A percentile compares a stretch with the other conserved stretches of the same genome.
phyloP scores from a whole-genome alignment of 1,284 basidiomycete species.

The Coniferiporia weirii region DNA sequence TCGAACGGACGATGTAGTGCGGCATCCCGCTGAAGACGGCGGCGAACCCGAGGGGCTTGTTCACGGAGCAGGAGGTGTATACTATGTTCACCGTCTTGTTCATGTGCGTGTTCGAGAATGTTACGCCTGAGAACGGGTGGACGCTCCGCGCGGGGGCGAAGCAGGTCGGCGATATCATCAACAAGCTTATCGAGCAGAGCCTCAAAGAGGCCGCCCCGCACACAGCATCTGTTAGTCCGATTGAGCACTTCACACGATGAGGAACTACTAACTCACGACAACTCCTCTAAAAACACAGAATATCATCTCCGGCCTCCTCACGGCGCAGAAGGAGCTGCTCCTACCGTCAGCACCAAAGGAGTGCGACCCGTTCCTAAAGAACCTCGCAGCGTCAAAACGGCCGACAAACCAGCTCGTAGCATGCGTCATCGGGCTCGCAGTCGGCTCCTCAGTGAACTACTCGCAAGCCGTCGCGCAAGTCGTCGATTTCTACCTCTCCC shows the following conservation, averaged over 20 bases:
- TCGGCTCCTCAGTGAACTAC: slow-evolving; percentile 42
- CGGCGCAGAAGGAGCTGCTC: no score
- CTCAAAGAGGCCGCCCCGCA: slow-evolving; percentile 17
- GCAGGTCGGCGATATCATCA: slow-evolving; percentile 17
- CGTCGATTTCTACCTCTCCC: slow-evolving; percentile 24
- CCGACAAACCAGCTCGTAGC: slow-evolving; percentile 40
- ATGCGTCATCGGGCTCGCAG: slow-evolving; percentile 43
- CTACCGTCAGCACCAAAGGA: slow-evolving; percentile 28
- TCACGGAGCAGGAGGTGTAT: slow-evolving; percentile 29
- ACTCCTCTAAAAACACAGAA: slow-evolving; percentile 23
- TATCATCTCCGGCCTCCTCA: no score
- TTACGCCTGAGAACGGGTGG: slow-evolving; percentile 17
- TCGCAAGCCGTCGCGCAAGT: slow-evolving; percentile 32
- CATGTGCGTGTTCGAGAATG: slow-evolving; percentile 22
- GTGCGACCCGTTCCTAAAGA: slow-evolving; percentile 39
- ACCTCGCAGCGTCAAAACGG: slow-evolving; percentile 36
- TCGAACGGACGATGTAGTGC: slow-evolving; percentile 16
- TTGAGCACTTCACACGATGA: neutral
- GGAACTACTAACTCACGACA: no score
- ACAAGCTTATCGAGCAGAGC: slow-evolving; percentile 18
- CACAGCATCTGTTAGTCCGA: slow-evolving; percentile 11
- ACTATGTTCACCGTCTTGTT: slow-evolving; percentile 26
- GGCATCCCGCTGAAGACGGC: slow-evolving; percentile 34
- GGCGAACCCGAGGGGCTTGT: slow-evolving; percentile 27
- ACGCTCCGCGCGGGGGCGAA: slow-evolving; percentile 12